Evolutionary conservation across 202 grass and related monocot species (phyloP).

Genomic region (Brachypodium distachyon): DNA sequence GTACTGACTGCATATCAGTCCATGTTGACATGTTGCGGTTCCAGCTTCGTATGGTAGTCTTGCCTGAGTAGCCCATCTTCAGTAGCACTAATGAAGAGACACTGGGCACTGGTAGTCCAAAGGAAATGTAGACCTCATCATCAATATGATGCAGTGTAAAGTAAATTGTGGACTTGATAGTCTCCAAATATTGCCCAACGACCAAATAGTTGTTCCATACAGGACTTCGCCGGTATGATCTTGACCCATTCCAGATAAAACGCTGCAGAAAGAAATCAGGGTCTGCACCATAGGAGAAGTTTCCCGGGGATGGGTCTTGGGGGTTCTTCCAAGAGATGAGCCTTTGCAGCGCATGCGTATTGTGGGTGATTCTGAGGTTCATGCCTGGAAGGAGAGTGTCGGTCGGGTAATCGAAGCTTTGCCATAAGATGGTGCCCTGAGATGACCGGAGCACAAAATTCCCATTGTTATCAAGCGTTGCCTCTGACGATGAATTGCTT

Average conservation of each 20-base stretch:
- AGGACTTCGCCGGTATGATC: background rate
- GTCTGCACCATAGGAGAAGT: constrained; percentile 23
- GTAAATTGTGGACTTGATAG: constrained; percentile 1
- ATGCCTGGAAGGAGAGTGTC: constrained; percentile 31
- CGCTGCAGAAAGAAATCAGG: constrained; percentile 20
- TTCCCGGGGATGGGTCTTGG: constrained; percentile 28
- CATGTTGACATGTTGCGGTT: background rate
- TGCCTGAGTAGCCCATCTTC: background rate
- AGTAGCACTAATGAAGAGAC: background rate
- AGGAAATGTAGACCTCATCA: background rate
- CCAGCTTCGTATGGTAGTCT: background rate
- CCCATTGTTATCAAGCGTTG: constrained; percentile 31
- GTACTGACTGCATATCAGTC: background rate
- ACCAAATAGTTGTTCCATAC: background rate
- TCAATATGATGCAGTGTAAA: background rate
- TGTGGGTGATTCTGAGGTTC: constrained; percentile 21
- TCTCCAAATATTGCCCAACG: background rate
- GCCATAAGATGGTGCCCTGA: constrained; percentile 23
- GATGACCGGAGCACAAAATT: constrained; percentile 35
- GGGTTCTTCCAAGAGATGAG: constrained; percentile 27
- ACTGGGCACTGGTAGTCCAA: background rate
- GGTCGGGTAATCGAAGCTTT: constrained; percentile 43
- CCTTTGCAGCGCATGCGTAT: background rate
- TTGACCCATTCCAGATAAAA: constrained; percentile 19
- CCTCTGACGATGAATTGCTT: background rate